Percentiles rank a stretch among this genome's conserved stretches.
These are phyloP conservation scores for Talaromyces marneffei DNA, from an alignment of 2,329 filamentous ascomycete genomes.

Conservation along the genomic window DNA sequence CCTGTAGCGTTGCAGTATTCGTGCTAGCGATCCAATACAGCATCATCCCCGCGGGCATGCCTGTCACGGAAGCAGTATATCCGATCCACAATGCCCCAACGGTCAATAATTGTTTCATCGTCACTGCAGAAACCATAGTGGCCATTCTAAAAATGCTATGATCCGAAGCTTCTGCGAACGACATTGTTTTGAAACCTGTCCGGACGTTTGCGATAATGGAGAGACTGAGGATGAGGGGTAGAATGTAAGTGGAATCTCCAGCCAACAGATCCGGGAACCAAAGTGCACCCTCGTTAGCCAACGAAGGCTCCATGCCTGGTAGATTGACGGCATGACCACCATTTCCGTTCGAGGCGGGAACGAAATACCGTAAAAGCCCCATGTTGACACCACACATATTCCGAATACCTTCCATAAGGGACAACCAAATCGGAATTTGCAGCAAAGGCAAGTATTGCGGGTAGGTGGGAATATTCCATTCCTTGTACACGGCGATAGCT, in stretches of 20 bases:
- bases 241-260: conserved; percentile 46
- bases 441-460: conserved; percentile 30
- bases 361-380: conserved; percentile 38
- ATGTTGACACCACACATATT: conserved; percentile 41
- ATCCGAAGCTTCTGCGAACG: conserved; percentile 21
- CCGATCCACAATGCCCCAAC: conserved; percentile 38
- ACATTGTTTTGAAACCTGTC: conserved; percentile 24
- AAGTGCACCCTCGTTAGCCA: conserved; percentile 53
- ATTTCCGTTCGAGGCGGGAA: conserved; percentile 21
- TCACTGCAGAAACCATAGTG: no score
- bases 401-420: conserved; percentile 44
- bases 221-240: conserved; percentile 46
- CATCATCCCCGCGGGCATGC: conserved; percentile 43
- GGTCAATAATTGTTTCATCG: conserved; percentile 29
- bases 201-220: conserved; percentile 47
- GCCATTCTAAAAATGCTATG: no score
- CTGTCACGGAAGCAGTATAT: conserved; percentile 22
- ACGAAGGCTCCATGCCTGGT: conserved; percentile 41
- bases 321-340: conserved; percentile 15
- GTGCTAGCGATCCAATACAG: conserved; percentile 48
- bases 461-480: conserved; percentile 31
- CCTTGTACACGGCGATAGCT: conserved; percentile 25
- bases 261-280: conserved; percentile 56
- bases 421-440: conserved; percentile 44
- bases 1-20: conserved; percentile 38